Evolutionary conservation across 768 basidiomycete species (phyloP).

Genomic region (Leucocoprinus leucothites): DNA sequence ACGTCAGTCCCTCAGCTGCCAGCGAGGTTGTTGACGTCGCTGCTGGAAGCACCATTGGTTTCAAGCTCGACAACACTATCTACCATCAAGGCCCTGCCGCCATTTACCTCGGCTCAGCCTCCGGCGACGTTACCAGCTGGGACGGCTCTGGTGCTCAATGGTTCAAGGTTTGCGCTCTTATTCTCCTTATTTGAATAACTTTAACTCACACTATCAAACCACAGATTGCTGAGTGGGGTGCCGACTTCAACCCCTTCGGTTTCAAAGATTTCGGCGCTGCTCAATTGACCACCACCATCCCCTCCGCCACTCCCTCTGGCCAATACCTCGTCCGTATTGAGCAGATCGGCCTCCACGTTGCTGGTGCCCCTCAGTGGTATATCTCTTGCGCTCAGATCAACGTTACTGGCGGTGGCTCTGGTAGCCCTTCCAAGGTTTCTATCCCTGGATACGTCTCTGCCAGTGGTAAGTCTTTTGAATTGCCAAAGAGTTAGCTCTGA

Average conservation of each 20-base stretch:
- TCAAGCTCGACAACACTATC: conserved; percentile 36
- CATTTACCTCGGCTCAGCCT: conserved; percentile 47
- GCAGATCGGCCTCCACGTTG: conserved; percentile 43
- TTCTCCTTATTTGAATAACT: no score
- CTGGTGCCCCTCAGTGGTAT: conserved; percentile 44
- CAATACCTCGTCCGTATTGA: conserved; percentile 47
- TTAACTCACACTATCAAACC: neutral
- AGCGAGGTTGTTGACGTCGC: conserved; percentile 34
- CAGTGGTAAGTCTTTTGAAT: conserved; percentile 21
- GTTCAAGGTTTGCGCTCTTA: conserved; percentile 46
- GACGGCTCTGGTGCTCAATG: conserved; percentile 47
- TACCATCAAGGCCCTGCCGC: conserved; percentile 44
- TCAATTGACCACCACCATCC: conserved; percentile 39
- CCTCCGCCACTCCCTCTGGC: conserved; percentile 38
- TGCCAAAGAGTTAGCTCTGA: neutral
- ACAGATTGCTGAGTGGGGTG: conserved; percentile 41
- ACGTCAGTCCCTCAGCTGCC: conserved; percentile 30
- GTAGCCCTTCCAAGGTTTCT: conserved; percentile 41
- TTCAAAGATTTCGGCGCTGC: conserved; percentile 28
- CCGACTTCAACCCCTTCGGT: conserved; percentile 33
- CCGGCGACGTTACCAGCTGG: conserved; percentile 36
- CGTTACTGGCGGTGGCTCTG: conserved; percentile 39
- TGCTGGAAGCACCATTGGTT: conserved; percentile 37
- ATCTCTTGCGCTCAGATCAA: conserved; percentile 48
- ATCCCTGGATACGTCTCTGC: conserved; percentile 47